Evolutionary conservation across 495 filamentous ascomycete genomes (phyloP), one percentile per base, ranked within the genome.

Genomic region (Penicillium simplicissimum): DNA sequence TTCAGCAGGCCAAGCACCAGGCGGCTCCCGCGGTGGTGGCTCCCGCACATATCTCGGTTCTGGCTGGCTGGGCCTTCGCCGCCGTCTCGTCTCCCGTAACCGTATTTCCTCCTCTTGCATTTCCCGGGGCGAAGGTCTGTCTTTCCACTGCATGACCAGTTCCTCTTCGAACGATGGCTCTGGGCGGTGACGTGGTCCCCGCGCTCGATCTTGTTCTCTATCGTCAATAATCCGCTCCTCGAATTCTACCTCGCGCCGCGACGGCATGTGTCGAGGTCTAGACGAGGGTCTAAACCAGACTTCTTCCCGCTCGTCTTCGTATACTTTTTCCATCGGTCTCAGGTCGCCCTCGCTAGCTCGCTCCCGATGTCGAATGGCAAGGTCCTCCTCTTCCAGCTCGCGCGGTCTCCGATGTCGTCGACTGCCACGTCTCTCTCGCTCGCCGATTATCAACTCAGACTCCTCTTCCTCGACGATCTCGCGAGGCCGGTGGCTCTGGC

Each of bases 401-500:
- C 52, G 73, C 56, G 71, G 68, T 23, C 63, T 45, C 48, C 58
- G 64, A 58, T 37, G 54, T 45, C 65, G 59, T 52, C 58, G 35
- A 8, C 45, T 58, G n/a, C 63, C 60, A 21, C 59, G 64, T 49
- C 71, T 63, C 25, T 75, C 63, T 35, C 73, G 63, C 21, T 75
- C 73, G 15, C 63, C 60, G 48, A 76, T 63, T 1, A 59, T 19
- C 31, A 53, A 9, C 34, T 53, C 51, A 19, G 51, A 53, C 3
- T 74, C 65, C 15, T 80, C 73, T n/a, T 78, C 69, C 25, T 80
- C 63, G 1, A 59, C 64, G 14, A 67, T 42, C 9, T 55, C 64
- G 10, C 62, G 70, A 25, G 62, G 47, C 31, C 59, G 65, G 52
- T 36, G 56, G 37, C 60, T 57, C 51, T 34, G 56, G 38, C 60